Conservation (phyloP, 345 rosid genomes). For the Pistacia vera region DNA sequence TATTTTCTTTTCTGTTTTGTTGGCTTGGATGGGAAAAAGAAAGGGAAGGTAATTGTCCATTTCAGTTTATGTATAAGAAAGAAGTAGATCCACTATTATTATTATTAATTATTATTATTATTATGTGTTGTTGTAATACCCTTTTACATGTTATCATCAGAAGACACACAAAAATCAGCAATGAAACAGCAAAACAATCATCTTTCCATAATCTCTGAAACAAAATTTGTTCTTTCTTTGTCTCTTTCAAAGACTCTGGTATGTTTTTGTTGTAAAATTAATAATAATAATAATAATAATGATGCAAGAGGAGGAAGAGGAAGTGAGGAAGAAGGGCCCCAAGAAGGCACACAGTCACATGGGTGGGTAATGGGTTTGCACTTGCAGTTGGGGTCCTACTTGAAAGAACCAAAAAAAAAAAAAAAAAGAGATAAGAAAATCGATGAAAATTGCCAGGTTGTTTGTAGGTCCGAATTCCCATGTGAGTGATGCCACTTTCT, state of each 20-base stretch:
- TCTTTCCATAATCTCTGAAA: too few relatives aligned
- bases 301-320: background rate
- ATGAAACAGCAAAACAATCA: too few relatives aligned
- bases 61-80: background rate
- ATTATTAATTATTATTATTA: too few relatives aligned
- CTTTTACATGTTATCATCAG: background rate
- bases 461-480: constrained; percentile 43
- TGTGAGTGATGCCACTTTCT: constrained; percentile 28
- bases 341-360: constrained; percentile 32
- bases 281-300: too few relatives aligned
- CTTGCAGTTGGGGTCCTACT: background rate
- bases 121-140: too few relatives aligned
- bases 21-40: background rate
- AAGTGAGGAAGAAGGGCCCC: constrained; percentile 11
- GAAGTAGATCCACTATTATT: too few relatives aligned
- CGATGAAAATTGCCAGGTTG: constrained; percentile 30
- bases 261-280: too few relatives aligned
- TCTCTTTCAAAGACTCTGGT: too few relatives aligned
- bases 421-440: background rate
- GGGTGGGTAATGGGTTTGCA: constrained; percentile 22
- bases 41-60: constrained; percentile 6
- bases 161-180: background rate
- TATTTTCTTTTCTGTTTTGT: background rate
- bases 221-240: too few relatives aligned
- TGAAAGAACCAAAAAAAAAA: background rate